Conservation (phyloP, 2,329 filamentous ascomycete species). For the Coniella lustricola region DNA sequence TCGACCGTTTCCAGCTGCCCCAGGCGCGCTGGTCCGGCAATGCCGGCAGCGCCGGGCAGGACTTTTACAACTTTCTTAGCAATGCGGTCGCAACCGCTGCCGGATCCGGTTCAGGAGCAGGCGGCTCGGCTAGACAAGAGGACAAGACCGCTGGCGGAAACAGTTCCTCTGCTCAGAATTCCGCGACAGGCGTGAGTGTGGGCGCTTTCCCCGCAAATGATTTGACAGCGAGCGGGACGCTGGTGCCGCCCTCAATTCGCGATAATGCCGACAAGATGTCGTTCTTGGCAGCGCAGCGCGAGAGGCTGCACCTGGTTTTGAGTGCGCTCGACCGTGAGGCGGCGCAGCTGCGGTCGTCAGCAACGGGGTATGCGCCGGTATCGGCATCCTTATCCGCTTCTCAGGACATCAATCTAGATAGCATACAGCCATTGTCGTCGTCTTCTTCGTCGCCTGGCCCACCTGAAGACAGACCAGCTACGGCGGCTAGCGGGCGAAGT, state of each 20-base stretch:
- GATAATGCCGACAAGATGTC: constrained; percentile 59
- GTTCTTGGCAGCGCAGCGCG: constrained; percentile 73
- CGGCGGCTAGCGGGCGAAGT: constrained; percentile 38
- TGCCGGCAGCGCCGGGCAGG: constrained; percentile 26
- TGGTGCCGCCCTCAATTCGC: constrained; percentile 65
- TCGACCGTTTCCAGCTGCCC: constrained; percentile 82
- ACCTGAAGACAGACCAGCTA: constrained; percentile 34
- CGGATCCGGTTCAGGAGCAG: constrained; percentile 31
- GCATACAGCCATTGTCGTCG: neutral
- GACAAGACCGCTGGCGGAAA: constrained; percentile 1
- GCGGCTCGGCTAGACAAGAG: constrained; percentile 13
- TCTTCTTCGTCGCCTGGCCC: neutral
- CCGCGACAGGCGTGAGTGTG: constrained; percentile 24
- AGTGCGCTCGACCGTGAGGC: constrained; percentile 76
- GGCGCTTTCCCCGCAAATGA: constrained; percentile 31
- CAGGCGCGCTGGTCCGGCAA: constrained; percentile 47
- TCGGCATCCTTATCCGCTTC: too few relatives aligned
- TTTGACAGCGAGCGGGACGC: constrained; percentile 40
- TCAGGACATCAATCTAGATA: constrained; percentile 4
- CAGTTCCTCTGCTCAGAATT: neutral
- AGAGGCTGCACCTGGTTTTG: constrained; percentile 67
- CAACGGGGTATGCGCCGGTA: too few relatives aligned
- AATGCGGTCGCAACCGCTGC: constrained; percentile 62
- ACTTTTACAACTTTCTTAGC: constrained; percentile 73
- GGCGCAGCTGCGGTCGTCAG: constrained; percentile 42